These are phyloP conservation scores for Ambrosiella cleistominuta DNA, from an alignment of 2,329 filamentous ascomycete genomes.

Conservation along the genomic window DNA sequence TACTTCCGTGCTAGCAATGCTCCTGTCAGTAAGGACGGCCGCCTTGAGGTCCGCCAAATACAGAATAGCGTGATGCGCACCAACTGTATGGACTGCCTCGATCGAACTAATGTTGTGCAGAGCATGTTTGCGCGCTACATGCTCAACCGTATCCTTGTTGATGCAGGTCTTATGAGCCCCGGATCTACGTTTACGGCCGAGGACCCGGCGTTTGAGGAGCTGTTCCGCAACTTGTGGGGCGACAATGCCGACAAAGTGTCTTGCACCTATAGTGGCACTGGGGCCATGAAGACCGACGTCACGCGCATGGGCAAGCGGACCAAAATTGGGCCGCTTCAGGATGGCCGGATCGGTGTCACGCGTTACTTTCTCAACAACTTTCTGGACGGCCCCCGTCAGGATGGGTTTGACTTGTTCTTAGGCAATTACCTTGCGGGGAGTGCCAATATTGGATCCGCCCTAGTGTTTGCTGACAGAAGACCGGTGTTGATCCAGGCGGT, in stretches of 20 bases:
- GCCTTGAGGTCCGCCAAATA: constrained; percentile 57
- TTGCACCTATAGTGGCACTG: constrained; percentile 82
- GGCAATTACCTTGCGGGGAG: constrained; percentile 65
- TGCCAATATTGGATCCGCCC: constrained; percentile 49
- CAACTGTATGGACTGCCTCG: constrained; percentile 98
- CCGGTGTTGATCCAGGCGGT: constrained; percentile 84
- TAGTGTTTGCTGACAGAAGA: constrained; percentile 68
- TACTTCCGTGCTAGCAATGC: constrained; percentile 90
- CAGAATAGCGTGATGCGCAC: constrained; percentile 89
- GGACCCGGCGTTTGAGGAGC: constrained; percentile 64
- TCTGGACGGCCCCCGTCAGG: constrained; percentile 78
- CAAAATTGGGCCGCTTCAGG: constrained; percentile 65
- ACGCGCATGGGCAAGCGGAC: constrained; percentile 87
- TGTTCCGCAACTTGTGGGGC: constrained; percentile 96
- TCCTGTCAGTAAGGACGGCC: constrained; percentile 48
- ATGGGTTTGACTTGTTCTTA: constrained; percentile 87
- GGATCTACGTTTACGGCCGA: constrained; percentile 62
- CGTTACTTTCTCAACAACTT: constrained; percentile 93
- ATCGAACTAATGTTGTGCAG: constrained; percentile 94
- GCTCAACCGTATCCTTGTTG: constrained; percentile 72
- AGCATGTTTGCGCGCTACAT: constrained; percentile 88
- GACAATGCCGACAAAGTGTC: constrained; percentile 96
- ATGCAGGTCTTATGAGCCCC: constrained; percentile 58
- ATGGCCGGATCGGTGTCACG: constrained; percentile 73
- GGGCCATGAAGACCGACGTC: constrained; percentile 94